Conservation (phyloP, 106 monocot genomes). For the Posidonia australis region DNA sequence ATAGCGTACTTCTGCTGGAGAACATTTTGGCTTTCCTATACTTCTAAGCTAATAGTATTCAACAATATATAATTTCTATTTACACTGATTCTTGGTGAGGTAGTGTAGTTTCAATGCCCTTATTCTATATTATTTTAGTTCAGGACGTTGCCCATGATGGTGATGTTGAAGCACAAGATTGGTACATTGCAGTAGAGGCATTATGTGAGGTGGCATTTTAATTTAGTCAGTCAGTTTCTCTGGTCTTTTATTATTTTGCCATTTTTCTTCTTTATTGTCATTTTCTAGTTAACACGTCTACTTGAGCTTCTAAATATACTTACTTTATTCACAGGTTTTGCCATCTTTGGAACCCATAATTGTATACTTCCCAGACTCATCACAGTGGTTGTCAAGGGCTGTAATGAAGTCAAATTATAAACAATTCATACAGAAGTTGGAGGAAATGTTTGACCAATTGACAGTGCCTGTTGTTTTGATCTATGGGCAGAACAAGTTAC, state of each 20-base stretch:
- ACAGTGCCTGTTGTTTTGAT: constrained; percentile 60
- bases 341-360: constrained; percentile 68
- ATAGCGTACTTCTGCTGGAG: no score
- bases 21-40: no score
- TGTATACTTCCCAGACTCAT: constrained; percentile 84
- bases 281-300: background rate
- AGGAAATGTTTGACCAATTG: constrained; percentile 68
- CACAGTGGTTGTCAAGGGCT: constrained; percentile 43
- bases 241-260: background rate
- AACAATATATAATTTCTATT: no score
- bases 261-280: background rate
- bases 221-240: background rate
- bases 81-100: no score
- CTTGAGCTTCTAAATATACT: background rate
- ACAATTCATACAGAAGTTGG: constrained; percentile 55
- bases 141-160: constrained; percentile 78
- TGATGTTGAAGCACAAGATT: constrained; percentile 72
- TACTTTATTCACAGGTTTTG: constrained; percentile 36
- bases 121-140: constrained; percentile 36
- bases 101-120: background rate
- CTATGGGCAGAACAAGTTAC: constrained; percentile 66
- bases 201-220: constrained; percentile 57
- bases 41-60: no score
- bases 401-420: constrained; percentile 56
- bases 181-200: constrained; percentile 72